Conservation (phyloP, 2,329 filamentous ascomycete species). For the Nemania sp. region DNA sequence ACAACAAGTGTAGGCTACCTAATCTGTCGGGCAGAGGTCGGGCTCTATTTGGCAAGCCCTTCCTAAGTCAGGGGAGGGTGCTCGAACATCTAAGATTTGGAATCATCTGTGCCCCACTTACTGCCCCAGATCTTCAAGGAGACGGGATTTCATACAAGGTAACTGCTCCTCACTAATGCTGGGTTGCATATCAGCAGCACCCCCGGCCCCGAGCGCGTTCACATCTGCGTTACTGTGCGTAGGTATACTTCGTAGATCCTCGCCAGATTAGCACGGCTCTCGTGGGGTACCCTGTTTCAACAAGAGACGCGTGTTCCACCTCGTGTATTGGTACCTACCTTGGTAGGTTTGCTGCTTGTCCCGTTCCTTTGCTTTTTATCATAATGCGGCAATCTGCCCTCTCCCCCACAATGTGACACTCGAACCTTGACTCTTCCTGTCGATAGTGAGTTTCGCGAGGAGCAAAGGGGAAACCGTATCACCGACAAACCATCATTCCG, state of each 20-base stretch:
- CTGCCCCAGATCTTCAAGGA: slow-evolving; percentile 12
- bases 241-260: no score
- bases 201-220: neutral
- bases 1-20: neutral
- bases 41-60: slow-evolving; percentile 4
- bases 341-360: neutral
- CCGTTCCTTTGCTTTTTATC: slow-evolving; percentile 10
- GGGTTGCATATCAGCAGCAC: slow-evolving; percentile 3
- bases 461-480: slow-evolving; percentile 1
- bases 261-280: slow-evolving; percentile 6
- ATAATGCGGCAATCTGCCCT: slow-evolving; percentile 16
- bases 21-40: no score
- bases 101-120: slow-evolving; percentile 21
- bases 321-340: slow-evolving; percentile 10
- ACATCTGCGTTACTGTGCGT: slow-evolving; percentile 13
- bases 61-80: slow-evolving; percentile 2
- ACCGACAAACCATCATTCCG: neutral
- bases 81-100: slow-evolving; percentile 21
- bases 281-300: slow-evolving; percentile 3
- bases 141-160: slow-evolving; percentile 16
- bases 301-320: slow-evolving; percentile 25
- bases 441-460: no score
- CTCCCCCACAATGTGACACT: slow-evolving; percentile 21
- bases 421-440: slow-evolving; percentile 16
- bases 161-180: neutral